Percentiles rank a stretch among this genome's conserved stretches.
Conservation (phyloP, 495 filamentous ascomycete species). For the Cercophora newfieldiana region DNA sequence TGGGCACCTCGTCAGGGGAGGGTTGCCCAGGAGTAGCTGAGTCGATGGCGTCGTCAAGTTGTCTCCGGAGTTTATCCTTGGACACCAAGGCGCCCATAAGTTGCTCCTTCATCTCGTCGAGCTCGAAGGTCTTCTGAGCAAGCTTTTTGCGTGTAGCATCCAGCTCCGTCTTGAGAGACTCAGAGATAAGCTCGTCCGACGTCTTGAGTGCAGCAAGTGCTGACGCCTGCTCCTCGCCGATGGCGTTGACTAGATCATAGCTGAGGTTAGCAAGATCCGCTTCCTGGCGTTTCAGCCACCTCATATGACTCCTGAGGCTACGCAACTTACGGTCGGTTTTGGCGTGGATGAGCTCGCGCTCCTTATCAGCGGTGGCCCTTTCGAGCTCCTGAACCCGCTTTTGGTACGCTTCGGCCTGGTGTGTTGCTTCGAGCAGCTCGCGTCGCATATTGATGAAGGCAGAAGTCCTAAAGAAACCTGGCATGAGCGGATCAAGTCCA, state of each 20-base stretch:
- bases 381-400: conserved; percentile 46
- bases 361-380: conserved; percentile 43
- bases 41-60: conserved; percentile 43
- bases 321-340: conserved; percentile 40
- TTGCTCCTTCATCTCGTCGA: conserved; percentile 52
- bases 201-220: conserved; percentile 54
- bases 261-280: conserved; percentile 16
- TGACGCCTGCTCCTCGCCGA: conserved; percentile 48
- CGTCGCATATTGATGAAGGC: conserved; percentile 41
- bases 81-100: conserved; percentile 51
- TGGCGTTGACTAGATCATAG: conserved; percentile 41
- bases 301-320: not conserved
- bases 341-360: conserved; percentile 46
- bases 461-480: conserved; percentile 40
- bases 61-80: conserved; percentile 55
- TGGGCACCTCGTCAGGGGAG: conserved; percentile 23
- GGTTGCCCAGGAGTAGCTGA: conserved; percentile 9
- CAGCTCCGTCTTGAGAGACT: conserved; percentile 54
- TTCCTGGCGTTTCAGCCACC: not conserved
- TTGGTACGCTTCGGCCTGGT: conserved; percentile 38
- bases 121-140: conserved; percentile 42
- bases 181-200: conserved; percentile 52
- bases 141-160: conserved; percentile 46
- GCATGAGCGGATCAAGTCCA: conserved; percentile 37
- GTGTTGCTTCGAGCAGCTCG: conserved; percentile 32